Base-by-base conservation (phyloP, 2,329 filamentous ascomycete genomes). In the Trichoderma arundinaceum region DNA sequence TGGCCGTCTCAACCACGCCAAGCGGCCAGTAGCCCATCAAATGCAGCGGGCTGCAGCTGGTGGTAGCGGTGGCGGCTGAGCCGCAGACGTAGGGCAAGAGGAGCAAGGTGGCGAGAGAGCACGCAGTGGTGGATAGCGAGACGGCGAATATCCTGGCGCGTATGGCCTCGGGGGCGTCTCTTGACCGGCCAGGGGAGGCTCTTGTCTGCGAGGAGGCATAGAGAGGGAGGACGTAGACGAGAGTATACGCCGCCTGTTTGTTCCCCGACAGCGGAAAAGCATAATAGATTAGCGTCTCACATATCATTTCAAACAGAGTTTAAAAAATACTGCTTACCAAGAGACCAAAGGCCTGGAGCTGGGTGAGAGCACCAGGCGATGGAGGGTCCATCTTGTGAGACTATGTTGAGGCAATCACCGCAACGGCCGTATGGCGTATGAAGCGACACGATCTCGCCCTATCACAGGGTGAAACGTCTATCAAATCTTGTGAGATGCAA, bases 101-200 rank as follows among this genome's bases (percentile, higher is more conserved):
- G 73, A 86, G 80, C 70, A 91, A 82, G 3, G 92, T 94, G 66
- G 85, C 77, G 58, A 87, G 68, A 41, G 88, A 88, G 78, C 90
- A 91, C 65, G 88, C 73, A 60, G 88, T 74, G 74, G 92, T 95
- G 51, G 92, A 93, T 65, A 91, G 76, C 22, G 88, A 89, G 71
- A 97, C 94, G 61, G 90, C 90, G 64, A 90, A 86, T 72, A 97
- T 90, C 71, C 95, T 89, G 65, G 92, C 91, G 71, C 89, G 90
- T 79, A 99, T 98, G 58, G 96, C 92, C 10, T 90, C 90, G 9
- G 94, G 92, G 33, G 92, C 90, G 85, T 98, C 94, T 74, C 95
- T 89, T 67, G 91, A 92, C 33, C 96, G 85, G 63, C 84, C 87
- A 32, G 87, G 85, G 7, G 92, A 95, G 7, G 94, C 93, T 60